Evolutionary conservation across 768 basidiomycete species (phyloP).

Genomic region (Leccinum incarnatum): DNA sequence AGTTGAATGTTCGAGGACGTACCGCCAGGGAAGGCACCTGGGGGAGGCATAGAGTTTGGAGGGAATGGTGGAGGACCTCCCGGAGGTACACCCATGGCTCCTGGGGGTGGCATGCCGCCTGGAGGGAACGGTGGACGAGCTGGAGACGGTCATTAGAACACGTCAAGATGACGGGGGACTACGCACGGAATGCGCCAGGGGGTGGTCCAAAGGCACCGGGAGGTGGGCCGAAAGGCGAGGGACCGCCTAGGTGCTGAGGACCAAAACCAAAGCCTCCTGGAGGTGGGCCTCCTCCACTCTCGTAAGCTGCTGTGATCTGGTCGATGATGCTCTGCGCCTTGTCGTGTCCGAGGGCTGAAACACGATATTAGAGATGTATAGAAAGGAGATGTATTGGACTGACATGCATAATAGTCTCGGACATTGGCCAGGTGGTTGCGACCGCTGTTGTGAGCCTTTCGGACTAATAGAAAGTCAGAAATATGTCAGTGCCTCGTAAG

Average conservation of each 20-base stretch:
- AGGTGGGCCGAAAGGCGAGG: conserved; percentile 51
- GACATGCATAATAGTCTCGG: conserved; percentile 94
- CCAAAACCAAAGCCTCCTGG: conserved; percentile 87
- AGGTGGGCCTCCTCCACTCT: conserved; percentile 80
- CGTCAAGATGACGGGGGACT: not conserved
- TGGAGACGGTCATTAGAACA: conserved; percentile 25
- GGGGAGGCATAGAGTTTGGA: conserved; percentile 51
- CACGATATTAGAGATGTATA: conserved; percentile 9
- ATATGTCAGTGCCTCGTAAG: not conserved
- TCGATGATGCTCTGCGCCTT: conserved; percentile 98
- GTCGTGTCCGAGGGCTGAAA: conserved; percentile 82
- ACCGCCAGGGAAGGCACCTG: conserved; percentile 50
- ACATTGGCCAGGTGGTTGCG: conserved; percentile 97
- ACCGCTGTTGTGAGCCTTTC: conserved; percentile 98
- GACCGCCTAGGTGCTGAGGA: conserved; percentile 69
- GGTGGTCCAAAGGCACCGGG: conserved; percentile 41
- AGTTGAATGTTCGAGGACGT: conserved; percentile 19
- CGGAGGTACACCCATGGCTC: conserved; percentile 52
- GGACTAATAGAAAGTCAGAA: conserved; percentile 50
- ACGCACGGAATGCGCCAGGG: conserved; percentile 27
- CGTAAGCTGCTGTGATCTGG: conserved; percentile 94
- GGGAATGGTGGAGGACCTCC: conserved; percentile 74
- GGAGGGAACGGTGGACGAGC: conserved; percentile 73
- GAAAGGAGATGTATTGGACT: conserved; percentile 21
- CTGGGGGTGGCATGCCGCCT: conserved; percentile 46